phyloP scores from a whole-genome alignment of 805 yeast species.

The Lachancea sp. region DNA sequence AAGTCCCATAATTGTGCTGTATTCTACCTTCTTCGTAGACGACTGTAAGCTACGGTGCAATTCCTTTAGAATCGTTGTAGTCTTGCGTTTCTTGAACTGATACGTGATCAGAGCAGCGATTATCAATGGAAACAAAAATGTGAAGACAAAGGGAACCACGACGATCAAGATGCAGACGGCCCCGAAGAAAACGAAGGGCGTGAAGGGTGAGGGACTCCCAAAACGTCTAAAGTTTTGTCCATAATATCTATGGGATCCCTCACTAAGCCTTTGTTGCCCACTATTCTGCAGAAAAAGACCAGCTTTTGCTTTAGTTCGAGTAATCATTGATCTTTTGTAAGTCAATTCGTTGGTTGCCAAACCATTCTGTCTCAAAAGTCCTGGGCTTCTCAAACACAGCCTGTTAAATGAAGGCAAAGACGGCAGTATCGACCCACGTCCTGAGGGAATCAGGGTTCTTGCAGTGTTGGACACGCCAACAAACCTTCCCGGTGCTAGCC shows the following conservation, averaged over 20 bases:
- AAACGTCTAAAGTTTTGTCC: constrained; percentile 7
- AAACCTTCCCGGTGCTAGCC: no score
- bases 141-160: constrained; percentile 16
- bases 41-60: constrained; percentile 14
- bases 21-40: constrained; percentile 13
- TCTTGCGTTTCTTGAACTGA: constrained; percentile 25
- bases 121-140: constrained; percentile 21
- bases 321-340: neutral
- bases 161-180: constrained; percentile 11
- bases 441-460: no score
- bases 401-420: neutral
- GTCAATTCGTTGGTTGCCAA: neutral
- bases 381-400: neutral
- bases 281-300: neutral
- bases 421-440: no score
- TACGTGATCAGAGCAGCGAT: constrained; percentile 16
- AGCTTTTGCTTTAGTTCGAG: neutral
- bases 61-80: constrained; percentile 12
- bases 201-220: constrained; percentile 11
- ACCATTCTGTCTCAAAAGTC: neutral
- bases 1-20: constrained; percentile 5
- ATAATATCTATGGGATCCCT: neutral
- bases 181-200: constrained; percentile 15
- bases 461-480: no score
- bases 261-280: neutral